Percentiles rank a stretch among this genome's conserved stretches.
Evolutionary conservation across 257 asterid genomes (phyloP).

Genomic region (Paulownia fortunei): DNA sequence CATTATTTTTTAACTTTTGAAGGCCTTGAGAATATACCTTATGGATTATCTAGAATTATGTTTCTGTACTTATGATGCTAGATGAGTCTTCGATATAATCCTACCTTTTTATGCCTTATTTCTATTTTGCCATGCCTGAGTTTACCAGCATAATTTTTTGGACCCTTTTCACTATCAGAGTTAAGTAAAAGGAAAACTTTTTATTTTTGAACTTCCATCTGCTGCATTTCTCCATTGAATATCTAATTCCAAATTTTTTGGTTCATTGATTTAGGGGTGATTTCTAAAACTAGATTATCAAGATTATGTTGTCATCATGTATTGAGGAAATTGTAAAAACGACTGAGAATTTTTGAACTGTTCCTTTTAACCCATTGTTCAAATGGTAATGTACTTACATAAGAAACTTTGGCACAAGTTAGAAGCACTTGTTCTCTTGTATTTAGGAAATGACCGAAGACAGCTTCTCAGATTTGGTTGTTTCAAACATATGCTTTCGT

Average conservation of each 20-base stretch:
- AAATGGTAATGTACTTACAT: conserved; percentile 2
- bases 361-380: conserved; percentile 15
- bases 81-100: conserved; percentile 14
- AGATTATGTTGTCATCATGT: neutral
- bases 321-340: conserved; percentile 9
- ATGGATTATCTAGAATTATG: conserved; percentile 3
- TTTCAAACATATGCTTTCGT: conserved; percentile 20
- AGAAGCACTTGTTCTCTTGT: conserved; percentile 11
- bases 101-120: neutral
- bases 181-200: conserved; percentile 14
- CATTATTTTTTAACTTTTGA: conserved; percentile 1
- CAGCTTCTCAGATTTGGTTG: neutral
- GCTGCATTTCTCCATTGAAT: conserved; percentile 27
- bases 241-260: neutral
- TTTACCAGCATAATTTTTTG: conserved; percentile 29
- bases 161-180: conserved; percentile 14
- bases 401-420: neutral
- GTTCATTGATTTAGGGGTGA: conserved; percentile 15
- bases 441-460: conserved; percentile 8
- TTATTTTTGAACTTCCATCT: neutral
- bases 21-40: conserved; percentile 18
- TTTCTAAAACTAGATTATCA: neutral
- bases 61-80: neutral
- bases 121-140: conserved; percentile 15
- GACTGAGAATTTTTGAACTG: neutral